These are phyloP conservation scores for Leucocoprinus leucothites DNA, from an alignment of 768 basidiomycete species.

Conservation along the genomic window DNA sequence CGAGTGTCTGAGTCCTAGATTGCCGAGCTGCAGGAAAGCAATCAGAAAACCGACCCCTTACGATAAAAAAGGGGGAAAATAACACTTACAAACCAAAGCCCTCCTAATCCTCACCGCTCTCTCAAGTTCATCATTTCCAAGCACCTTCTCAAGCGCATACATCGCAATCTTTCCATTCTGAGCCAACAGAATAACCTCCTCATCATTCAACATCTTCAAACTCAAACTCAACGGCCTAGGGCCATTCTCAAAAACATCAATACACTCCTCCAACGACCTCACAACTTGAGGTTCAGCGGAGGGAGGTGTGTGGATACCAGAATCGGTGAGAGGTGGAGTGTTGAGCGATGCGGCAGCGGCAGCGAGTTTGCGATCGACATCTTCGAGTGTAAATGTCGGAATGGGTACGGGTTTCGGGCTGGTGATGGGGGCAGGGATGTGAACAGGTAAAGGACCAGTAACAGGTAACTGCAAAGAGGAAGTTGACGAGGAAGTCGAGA, in stretches of 20 bases:
- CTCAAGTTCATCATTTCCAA: constrained; percentile 68
- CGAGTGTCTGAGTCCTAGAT: constrained; percentile 79
- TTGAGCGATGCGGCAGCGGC: constrained; percentile 17
- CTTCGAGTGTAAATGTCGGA: constrained; percentile 50
- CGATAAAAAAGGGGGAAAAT: background rate
- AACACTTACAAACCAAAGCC: constrained; percentile 81
- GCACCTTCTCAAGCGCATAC: constrained; percentile 94
- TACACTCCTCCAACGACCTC: constrained; percentile 72
- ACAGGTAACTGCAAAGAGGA: background rate
- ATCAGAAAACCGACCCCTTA: constrained; percentile 5
- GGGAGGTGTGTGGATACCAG: constrained; percentile 3
- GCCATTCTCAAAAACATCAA: constrained; percentile 75
- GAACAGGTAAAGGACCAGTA: background rate
- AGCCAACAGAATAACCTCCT: constrained; percentile 85
- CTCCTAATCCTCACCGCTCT: constrained; percentile 85
- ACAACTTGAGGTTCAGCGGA: constrained; percentile 8
- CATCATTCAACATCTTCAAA: constrained; percentile 72
- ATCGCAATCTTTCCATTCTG: constrained; percentile 92
- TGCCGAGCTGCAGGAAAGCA: constrained; percentile 63
- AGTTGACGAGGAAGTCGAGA: background rate
- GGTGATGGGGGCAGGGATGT: constrained; percentile 7
- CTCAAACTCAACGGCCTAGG: constrained; percentile 57
- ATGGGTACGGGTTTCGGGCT: constrained; percentile 18
- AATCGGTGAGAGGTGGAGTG: constrained; percentile 9
- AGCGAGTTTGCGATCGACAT: constrained; percentile 50